Conservation (phyloP, 805 yeast species). For the Candida khao-thaluensis region DNA sequence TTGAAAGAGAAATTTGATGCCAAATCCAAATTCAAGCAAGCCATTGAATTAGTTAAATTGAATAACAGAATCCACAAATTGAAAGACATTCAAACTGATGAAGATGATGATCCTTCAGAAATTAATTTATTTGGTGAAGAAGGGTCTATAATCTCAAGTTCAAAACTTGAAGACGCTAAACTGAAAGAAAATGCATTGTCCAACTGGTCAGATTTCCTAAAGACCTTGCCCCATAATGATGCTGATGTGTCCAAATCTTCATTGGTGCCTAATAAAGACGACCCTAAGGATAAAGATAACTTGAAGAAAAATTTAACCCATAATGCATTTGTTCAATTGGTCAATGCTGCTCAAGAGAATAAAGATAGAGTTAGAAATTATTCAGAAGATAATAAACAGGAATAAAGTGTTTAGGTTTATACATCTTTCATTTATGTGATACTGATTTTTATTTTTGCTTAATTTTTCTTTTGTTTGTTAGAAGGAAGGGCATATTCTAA, state of each 20-base stretch:
- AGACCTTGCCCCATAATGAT: conserved; percentile 22
- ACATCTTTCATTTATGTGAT: too few species aligned
- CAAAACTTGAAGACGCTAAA: conserved; percentile 12
- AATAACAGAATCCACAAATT: conserved; percentile 75
- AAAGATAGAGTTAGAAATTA: conserved; percentile 42
- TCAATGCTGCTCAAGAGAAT: conserved; percentile 62
- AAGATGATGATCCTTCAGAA: conserved; percentile 53
- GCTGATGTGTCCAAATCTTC: conserved; percentile 23
- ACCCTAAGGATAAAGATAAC: background rate
- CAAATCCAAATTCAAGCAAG: conserved; percentile 78
- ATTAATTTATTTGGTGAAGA: conserved; percentile 41
- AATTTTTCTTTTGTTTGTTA: too few species aligned
- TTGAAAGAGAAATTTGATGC: conserved; percentile 83
- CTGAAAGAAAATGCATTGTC: conserved; percentile 17
- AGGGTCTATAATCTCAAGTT: conserved; percentile 20
- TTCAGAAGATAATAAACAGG: conserved; percentile 2
- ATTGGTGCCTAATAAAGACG: conserved; percentile 16
- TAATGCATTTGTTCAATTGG: conserved; percentile 68
- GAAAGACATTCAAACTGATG: conserved; percentile 57
- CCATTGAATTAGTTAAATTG: conserved; percentile 79
- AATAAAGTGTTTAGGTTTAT: too few species aligned
- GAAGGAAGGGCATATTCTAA: too few species aligned
- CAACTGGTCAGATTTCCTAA: conserved; percentile 30
- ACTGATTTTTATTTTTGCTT: too few species aligned
- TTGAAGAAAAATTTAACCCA: conserved; percentile 43